Conservation (phyloP, 1,284 basidiomycete genomes). For the Austroboletus novae-zelandiae region DNA sequence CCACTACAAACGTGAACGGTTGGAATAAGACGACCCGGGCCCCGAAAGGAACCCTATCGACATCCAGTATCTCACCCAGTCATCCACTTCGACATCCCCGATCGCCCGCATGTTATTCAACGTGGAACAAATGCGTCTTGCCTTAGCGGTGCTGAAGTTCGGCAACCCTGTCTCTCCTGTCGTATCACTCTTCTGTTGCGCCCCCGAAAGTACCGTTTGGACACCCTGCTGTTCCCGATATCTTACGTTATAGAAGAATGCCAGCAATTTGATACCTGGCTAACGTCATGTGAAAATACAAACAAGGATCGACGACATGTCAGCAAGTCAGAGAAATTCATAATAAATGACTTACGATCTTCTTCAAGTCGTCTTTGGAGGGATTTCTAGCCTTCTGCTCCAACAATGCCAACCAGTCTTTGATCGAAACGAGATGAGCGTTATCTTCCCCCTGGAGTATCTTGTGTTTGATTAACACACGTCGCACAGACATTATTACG, state of each 20-base stretch:
- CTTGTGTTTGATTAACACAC: slow-evolving; percentile 6
- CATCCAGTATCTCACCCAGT: slow-evolving; percentile 29
- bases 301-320: too few relatives aligned
- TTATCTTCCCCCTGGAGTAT: slow-evolving; percentile 1
- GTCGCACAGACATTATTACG: slow-evolving; percentile 13
- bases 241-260: slow-evolving; percentile 17
- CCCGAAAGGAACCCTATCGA: slow-evolving; percentile 8
- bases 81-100: slow-evolving; percentile 19
- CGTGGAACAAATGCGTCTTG: slow-evolving; percentile 16
- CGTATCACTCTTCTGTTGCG: neutral
- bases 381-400: slow-evolving; percentile 18
- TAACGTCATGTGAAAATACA: slow-evolving; percentile 2
- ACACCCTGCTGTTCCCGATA: slow-evolving; percentile 10
- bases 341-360: slow-evolving; percentile 21
- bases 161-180: neutral
- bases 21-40: too few relatives aligned
- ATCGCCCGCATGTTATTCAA: slow-evolving; percentile 24
- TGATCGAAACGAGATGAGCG: slow-evolving; percentile 11
- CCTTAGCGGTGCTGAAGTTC: slow-evolving; percentile 18
- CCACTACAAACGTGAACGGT: too few relatives aligned
- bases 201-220: slow-evolving; percentile 1
- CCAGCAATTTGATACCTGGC: slow-evolving; percentile 32
- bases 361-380: slow-evolving; percentile 11
- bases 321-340: too few relatives aligned
- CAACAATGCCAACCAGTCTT: slow-evolving; percentile 24